These are phyloP conservation scores for Cryptococcus wingfieldii DNA, from an alignment of 1,284 basidiomycete genomes.

Conservation along the genomic window DNA sequence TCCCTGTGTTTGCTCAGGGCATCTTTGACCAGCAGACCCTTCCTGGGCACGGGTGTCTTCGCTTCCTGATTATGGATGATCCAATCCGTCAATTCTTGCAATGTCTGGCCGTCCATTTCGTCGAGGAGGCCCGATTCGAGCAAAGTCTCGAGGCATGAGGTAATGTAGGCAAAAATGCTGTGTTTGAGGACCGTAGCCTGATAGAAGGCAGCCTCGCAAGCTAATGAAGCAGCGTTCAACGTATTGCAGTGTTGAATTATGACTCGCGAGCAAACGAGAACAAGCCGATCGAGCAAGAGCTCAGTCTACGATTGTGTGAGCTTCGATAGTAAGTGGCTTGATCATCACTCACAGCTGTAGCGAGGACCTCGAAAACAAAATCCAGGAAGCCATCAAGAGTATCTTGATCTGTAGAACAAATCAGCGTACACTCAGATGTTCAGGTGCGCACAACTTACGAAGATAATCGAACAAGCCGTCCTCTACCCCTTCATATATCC, in stretches of 20 bases:
- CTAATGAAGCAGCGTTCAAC: slow-evolving; percentile 74
- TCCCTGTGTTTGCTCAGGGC: slow-evolving; percentile 64
- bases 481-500: slow-evolving; percentile 73
- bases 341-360: slow-evolving; percentile 63
- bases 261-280: slow-evolving; percentile 73
- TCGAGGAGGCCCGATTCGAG: slow-evolving; percentile 77
- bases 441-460: slow-evolving; percentile 52
- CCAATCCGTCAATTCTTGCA: slow-evolving; percentile 65
- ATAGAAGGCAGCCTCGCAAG: slow-evolving; percentile 77
- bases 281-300: slow-evolving; percentile 76
- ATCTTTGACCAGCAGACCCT: slow-evolving; percentile 56
- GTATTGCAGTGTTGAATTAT: slow-evolving; percentile 68
- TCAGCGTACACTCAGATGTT: neutral
- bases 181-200: slow-evolving; percentile 67
- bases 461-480: slow-evolving; percentile 69
- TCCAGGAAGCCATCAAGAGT: slow-evolving; percentile 75
- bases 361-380: slow-evolving; percentile 82
- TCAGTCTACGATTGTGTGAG: slow-evolving; percentile 62
- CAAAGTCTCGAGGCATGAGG: slow-evolving; percentile 79
- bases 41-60: slow-evolving; percentile 65
- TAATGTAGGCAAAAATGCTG: slow-evolving; percentile 75
- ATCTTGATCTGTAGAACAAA: slow-evolving; percentile 56
- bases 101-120: slow-evolving; percentile 60
- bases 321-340: neutral
- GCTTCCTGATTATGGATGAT: slow-evolving; percentile 62